Evolutionary conservation across 371 early-diverging fungal species (phyloP), one percentile per base, ranked within the genome.

Genomic region (Lichtheimia ramosa): DNA sequence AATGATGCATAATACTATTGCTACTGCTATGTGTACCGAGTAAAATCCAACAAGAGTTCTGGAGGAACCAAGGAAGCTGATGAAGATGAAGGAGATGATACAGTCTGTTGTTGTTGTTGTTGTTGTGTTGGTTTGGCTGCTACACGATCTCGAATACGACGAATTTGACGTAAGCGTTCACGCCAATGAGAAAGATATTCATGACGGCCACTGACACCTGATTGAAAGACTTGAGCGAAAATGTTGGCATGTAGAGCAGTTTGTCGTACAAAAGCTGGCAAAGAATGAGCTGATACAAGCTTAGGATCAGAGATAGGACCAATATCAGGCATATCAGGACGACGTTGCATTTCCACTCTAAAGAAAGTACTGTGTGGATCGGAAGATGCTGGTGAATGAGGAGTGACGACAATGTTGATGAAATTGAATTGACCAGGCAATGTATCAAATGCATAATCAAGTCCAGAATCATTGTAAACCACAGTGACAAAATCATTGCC

Each of bases 401-500:
- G 79, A 24, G 92, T 87, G 23, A 98, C 88, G 6, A 98, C 85
- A 60, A 98, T 88, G 58, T 95, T 92, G 61, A 96, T 89, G 67
- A 89, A 94, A 70, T 97, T 97, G 78, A 97, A 97, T 71, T 98
- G 95, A 6, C 93, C 90, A 0, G 94, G 91, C 18, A 97, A 74
- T 1, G 96, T 97, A 58, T 94, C 89, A 73, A 96, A 94, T 27
- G 83, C 83, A 69, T 92, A 96, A 7, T 85, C 84, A 3, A 62
- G 56, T 3, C 93, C 95, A 18, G 91, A 89, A 64, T 98, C 96
- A 65, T 96, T 94, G 67, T 90, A 98, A 14, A 96, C 90, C 61
- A 98, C 88, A 27, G 89, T 84, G 34, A 97, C 93, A 78, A 86
- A 97, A 69, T 97, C 96, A 68, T 98, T 98, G 43, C 97, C 98